Evolutionary conservation across 805 yeast species (phyloP), one percentile per base, ranked within the genome.

Genomic region (Tetrapisispora fleetii): DNA sequence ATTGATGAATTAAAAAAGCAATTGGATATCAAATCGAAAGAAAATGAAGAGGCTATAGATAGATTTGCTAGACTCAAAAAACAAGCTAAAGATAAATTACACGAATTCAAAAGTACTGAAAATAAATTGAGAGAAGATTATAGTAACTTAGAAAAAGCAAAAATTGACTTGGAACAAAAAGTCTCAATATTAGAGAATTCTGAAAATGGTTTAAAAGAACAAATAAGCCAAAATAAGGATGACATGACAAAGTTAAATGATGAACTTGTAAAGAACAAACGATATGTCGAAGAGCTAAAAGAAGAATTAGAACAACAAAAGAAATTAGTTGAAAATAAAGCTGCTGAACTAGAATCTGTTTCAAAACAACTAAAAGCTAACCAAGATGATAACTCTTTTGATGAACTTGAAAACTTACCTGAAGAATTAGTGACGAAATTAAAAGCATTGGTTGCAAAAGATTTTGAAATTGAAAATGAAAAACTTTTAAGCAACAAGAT

Each of bases 41-140:
- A 62, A 39, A 67, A 68, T 45, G 56, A 58, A 1, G 70, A 68
- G 16, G 52, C 63, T 32, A 59, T 62, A 27, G 65, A 60, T 22
- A 58, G 66, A 40, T 58, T 67, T 48, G 55, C 54, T 37, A 57
- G 67, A 41, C 48, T 68, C 19, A 67, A 56, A 52, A 57, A 58
- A 54, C 64, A 58, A 43, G 70, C 71, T 1, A 64, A 65, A 55
- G 71, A 69, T 43, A 63, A 64, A 35, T 49, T 64, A 30, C 58
- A 61, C 45, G 59, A 59, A 8, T 53, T 59, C 3, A 60, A 59
- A 43, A 54, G 57, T 5, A 67, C 67, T 6, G 62, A 73, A 24
- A 65, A 68, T 36, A 68, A 64, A 5, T 60, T 80, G 41, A 74
- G 64, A 40, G 49, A 56, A 6, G 67, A 72, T 50, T 51, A 71